phyloP scores from a whole-genome alignment of 176 grass and related monocot genomes.

The Zea luxurians region DNA sequence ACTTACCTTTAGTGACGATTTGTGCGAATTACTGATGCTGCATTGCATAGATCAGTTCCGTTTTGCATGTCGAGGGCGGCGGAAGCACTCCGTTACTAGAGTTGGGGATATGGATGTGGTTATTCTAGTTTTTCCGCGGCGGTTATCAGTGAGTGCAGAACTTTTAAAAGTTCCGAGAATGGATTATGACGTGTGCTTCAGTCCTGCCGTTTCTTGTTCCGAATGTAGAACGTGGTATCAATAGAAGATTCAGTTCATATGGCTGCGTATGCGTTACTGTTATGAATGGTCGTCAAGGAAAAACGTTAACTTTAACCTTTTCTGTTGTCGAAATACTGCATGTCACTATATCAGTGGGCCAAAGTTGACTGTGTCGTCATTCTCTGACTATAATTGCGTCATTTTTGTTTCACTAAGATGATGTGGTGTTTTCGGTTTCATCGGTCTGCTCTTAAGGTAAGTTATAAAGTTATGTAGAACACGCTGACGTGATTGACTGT shows the following conservation, averaged over 20 bases:
- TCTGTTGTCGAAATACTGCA: conserved; percentile 14
- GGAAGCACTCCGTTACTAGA: neutral
- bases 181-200: neutral
- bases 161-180: neutral
- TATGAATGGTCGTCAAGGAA: neutral
- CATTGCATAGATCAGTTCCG: conserved; percentile 26
- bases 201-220: neutral
- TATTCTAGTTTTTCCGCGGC: neutral
- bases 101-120: neutral
- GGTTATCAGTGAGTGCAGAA: too few species aligned
- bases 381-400: neutral
- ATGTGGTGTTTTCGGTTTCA: neutral
- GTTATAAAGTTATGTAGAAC: neutral
- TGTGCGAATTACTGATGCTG: neutral
- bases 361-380: neutral
- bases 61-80: neutral
- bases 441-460: conserved; percentile 19
- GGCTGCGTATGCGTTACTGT: neutral
- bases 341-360: neutral
- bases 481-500: conserved; percentile 30
- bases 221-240: neutral
- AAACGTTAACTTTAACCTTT: neutral
- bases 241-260: conserved; percentile 8
- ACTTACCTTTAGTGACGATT: neutral
- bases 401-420: conserved; percentile 19